Conservation (phyloP, 108 stramenopile genomes). For the Nitzschia sp. region DNA sequence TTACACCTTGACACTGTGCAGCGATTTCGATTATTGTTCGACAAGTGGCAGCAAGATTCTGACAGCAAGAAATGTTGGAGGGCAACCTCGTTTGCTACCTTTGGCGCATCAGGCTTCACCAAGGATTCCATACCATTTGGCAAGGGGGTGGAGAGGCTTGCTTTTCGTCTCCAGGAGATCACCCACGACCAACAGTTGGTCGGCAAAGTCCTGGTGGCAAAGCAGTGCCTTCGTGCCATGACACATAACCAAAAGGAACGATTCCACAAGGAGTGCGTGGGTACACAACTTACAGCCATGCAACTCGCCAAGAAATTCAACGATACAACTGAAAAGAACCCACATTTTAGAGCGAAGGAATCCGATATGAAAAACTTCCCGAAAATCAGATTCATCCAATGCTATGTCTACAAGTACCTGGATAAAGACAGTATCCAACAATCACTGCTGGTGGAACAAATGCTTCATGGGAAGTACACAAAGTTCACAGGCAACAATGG, state of each 20-base stretch:
- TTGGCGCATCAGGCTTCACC: not conserved
- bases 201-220: slow-evolving; percentile 46
- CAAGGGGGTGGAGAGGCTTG: slow-evolving; percentile 45
- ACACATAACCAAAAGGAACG: slow-evolving; percentile 26
- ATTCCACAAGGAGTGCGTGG: slow-evolving; percentile 46
- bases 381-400: slow-evolving; percentile 42
- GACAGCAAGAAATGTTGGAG: not conserved
- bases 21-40: not conserved
- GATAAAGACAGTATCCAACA: slow-evolving; percentile 29
- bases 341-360: slow-evolving; percentile 16
- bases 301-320: slow-evolving; percentile 47
- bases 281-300: slow-evolving; percentile 44
- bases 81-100: not conserved
- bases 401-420: slow-evolving; percentile 43
- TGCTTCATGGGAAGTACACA: slow-evolving; percentile 45
- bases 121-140: not conserved
- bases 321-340: slow-evolving; percentile 21
- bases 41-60: not conserved
- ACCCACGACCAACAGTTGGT: slow-evolving; percentile 27
- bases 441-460: slow-evolving; percentile 55
- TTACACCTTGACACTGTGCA: not conserved
- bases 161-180: slow-evolving; percentile 40
- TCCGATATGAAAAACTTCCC: slow-evolving; percentile 26
- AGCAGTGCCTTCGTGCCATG: slow-evolving; percentile 41
- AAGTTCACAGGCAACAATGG: slow-evolving; percentile 59